Percentiles rank a stretch among this genome's conserved stretches.
Evolutionary conservation across 306 rosid genomes (phyloP).

Genomic region (Fagus sylvatica): DNA sequence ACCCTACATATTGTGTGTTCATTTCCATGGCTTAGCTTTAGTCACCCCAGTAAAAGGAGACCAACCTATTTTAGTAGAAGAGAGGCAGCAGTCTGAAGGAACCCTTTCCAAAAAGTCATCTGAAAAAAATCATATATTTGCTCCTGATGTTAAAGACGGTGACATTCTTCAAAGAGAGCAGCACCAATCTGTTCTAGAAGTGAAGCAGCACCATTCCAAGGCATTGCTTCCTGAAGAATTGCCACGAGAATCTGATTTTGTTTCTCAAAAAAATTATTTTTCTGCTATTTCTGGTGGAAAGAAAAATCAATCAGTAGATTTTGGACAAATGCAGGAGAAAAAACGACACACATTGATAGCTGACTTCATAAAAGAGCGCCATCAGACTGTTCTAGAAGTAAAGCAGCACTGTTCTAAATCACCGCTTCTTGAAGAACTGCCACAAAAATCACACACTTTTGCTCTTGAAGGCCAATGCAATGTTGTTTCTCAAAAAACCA

Average conservation of each 20-base stretch:
- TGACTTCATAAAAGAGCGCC: constrained; percentile 8
- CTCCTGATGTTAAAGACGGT: constrained; percentile 18
- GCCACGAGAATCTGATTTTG: background rate
- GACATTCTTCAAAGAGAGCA: constrained; percentile 20
- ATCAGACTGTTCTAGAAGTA: constrained; percentile 10
- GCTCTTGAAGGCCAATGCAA: background rate
- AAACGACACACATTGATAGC: too few species aligned
- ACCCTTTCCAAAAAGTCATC: background rate
- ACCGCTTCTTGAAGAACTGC: background rate
- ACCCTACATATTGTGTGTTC: background rate
- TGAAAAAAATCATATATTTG: constrained; percentile 13
- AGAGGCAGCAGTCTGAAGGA: background rate
- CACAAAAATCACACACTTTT: background rate
- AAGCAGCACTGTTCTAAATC: too few species aligned
- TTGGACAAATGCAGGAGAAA: too few species aligned
- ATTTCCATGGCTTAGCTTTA: constrained; percentile 16
- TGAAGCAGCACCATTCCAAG: constrained; percentile 5
- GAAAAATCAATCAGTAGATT: too few species aligned
- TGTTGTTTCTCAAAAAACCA: background rate
- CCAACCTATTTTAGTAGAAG: constrained; percentile 11
- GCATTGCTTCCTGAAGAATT: constrained; percentile 12
- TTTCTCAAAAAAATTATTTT: too few species aligned
- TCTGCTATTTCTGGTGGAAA: too few species aligned
- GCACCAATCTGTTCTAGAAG: constrained; percentile 15
- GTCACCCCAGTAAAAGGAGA: constrained; percentile 16